A percentile compares a stretch with the other conserved stretches of the same genome.
phyloP scores from a whole-genome alignment of 352 stramenopile species.

The Pythium vanterpoolii region DNA sequence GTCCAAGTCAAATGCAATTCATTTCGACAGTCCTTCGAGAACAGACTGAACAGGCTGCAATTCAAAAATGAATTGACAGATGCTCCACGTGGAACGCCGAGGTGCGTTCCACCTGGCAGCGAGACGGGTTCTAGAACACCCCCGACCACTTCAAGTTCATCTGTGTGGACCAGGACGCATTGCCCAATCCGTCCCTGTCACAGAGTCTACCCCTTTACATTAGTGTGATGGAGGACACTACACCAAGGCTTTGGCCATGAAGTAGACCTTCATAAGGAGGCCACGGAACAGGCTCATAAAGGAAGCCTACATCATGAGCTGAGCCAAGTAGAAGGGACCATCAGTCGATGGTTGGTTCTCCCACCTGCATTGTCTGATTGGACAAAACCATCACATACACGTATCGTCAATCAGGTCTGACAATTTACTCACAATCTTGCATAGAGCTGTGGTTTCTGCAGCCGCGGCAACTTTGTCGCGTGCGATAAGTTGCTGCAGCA shows the following conservation, averaged over 20 bases:
- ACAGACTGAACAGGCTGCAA: neutral
- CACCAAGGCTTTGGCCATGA: too few species aligned
- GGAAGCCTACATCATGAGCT: too few species aligned
- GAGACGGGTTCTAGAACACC: constrained; percentile 18
- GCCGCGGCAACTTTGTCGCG: neutral
- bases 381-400: neutral
- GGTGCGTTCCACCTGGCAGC: neutral
- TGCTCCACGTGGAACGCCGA: constrained; percentile 15
- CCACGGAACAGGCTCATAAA: neutral
- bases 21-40: neutral
- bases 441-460: neutral
- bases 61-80: constrained; percentile 25
- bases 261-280: neutral
- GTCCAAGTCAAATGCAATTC: constrained; percentile 13
- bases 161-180: too few species aligned
- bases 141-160: neutral
- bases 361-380: neutral
- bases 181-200: neutral
- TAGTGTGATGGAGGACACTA: too few species aligned
- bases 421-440: neutral
- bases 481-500: too few species aligned
- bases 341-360: neutral
- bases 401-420: neutral
- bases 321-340: too few species aligned
- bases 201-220: neutral